A percentile compares a stretch with the other conserved stretches of the same genome.
These are phyloP conservation scores for Thermoascus crustaceus DNA, from an alignment of 2,329 filamentous ascomycete species.

Conservation along the genomic window DNA sequence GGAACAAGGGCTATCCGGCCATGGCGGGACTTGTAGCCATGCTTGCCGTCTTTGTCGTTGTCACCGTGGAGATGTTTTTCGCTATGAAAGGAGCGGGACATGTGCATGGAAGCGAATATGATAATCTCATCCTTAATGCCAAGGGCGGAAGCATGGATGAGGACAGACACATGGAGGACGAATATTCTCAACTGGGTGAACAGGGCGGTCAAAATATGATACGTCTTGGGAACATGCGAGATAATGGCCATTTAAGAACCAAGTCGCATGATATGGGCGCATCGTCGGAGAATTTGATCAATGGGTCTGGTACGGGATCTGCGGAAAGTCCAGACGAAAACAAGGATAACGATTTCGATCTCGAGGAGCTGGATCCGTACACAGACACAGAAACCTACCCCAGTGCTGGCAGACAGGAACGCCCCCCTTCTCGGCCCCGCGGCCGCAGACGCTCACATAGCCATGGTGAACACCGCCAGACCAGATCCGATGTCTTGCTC, in stretches of 20 bases:
- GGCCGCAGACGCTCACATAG: slow-evolving; percentile 1
- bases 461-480: slow-evolving; percentile 11
- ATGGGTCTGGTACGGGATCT: slow-evolving; percentile 12
- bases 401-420: slow-evolving; percentile 3
- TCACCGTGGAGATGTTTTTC: slow-evolving; percentile 81
- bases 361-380: slow-evolving; percentile 45
- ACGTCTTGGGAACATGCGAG: slow-evolving; percentile 12
- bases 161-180: slow-evolving; percentile 10
- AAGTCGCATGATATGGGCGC: neutral
- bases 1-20: slow-evolving; percentile 69
- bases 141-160: slow-evolving; percentile 14
- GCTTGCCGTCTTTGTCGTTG: slow-evolving; percentile 71
- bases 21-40: slow-evolving; percentile 77
- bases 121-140: slow-evolving; percentile 32
- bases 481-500: slow-evolving; percentile 26
- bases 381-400: slow-evolving; percentile 14
- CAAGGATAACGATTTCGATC: slow-evolving; percentile 52
- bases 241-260: slow-evolving; percentile 4
- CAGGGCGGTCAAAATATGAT: slow-evolving; percentile 15
- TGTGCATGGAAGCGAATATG: slow-evolving; percentile 48
- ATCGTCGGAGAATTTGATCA: slow-evolving; percentile 4
- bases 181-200: slow-evolving; percentile 18
- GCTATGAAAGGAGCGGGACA: slow-evolving; percentile 60
- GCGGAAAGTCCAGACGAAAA: slow-evolving; percentile 24
- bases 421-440: slow-evolving; percentile 2